Evolutionary conservation across 139 green algal genomes (phyloP), one percentile per base, ranked within the genome.

Genomic region (Volvox africanus): DNA sequence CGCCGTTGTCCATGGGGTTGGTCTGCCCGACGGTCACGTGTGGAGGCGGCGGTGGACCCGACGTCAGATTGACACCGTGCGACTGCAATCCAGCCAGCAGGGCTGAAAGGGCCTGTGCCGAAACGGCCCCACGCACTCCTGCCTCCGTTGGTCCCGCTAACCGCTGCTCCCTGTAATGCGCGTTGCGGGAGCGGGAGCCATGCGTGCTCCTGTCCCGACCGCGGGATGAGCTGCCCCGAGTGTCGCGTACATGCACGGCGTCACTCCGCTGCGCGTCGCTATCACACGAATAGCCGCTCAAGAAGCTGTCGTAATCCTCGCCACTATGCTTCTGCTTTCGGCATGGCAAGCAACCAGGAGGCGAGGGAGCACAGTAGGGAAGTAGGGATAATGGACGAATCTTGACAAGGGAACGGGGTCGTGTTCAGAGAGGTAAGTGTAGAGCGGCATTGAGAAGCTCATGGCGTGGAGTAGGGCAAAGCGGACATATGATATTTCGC

Each of bases 41-140:
- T 62, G n/a, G 28, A 17, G 80, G 82, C n/a, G 82, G 61, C 82
- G 61, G 82, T 62, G 82, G 82, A 22, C 82, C 62, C 6, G 82
- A 78, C 17, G 82, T 87, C 18, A 87, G 30, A 22, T 87, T 61
- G 44, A 87, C 19, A 6, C 82, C 82, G 61, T 87, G 82, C 9
- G 82, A 87, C 61, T 87, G 82, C 61, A 87, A 16, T 5, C 61
- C 61, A 6, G 61, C 82, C 1, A 87, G 30, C 2, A 87, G 19
- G 2, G 82, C 82, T 19, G 82, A 87, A 20, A 87, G 61, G 0
- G 82, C 82, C 19, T 87, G 44, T 13, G 82, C 82, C 19, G 61
- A 73, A 32, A 87, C 80, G 2, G 80, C 80, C 14, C 80, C 80
- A 5, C 80, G 80, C 12, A 44, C 26, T 19, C 37, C 33, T 13